Base-by-base conservation (phyloP, 2,329 filamentous ascomycete species). In the Penicillium polonicum region DNA sequence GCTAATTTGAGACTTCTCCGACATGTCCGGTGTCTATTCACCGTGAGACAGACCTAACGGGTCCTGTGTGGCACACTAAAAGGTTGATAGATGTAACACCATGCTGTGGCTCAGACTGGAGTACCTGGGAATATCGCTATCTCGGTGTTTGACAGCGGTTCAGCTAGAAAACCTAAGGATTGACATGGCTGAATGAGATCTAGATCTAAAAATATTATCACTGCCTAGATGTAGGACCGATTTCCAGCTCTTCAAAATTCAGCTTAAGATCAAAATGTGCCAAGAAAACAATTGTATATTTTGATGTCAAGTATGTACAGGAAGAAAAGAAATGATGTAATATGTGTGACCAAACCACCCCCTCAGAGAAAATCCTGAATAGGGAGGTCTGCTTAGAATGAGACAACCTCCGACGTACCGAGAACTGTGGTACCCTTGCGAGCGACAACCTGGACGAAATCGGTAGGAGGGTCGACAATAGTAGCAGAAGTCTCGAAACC, bases 401-500 rank as follows among this genome's bases (percentile, higher is more conserved):
- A 33, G 12, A 33, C 31, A 52, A 68, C 57, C 2, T 59, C 58
- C 0, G 68, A 71, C 4, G 57, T 65, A 5, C 65, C 55, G 15
- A 73, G 54, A 31, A 63, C 60, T 29, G 58, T 59, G n/a, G 63
- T 62, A 19, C 68, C 71, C 60, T 60, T 60, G 4, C 65, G 70
- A 53, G 70, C 71, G 57, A 66, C 67, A 31, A 72, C 66, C 60
- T 70, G 69, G 9, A 74, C 38, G 48, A 62, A 73, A 13, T 48
- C 19, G 5, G 55, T 62, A 12, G 56, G 55, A 35, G 63, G 39
- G 23, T 57, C 64, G 8, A 33, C 52, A 19, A 70, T n/a, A 31
- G 52, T 59, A 12, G 52, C 60, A 42, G 53, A 58, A 15, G 68
- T 68, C 60, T 74, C 71, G 25, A 73, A 74, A 25, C 70, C 71